These are phyloP conservation scores for Sporothrix dimorphospora DNA, from an alignment of 2,329 filamentous ascomycete species.

Conservation along the genomic window DNA sequence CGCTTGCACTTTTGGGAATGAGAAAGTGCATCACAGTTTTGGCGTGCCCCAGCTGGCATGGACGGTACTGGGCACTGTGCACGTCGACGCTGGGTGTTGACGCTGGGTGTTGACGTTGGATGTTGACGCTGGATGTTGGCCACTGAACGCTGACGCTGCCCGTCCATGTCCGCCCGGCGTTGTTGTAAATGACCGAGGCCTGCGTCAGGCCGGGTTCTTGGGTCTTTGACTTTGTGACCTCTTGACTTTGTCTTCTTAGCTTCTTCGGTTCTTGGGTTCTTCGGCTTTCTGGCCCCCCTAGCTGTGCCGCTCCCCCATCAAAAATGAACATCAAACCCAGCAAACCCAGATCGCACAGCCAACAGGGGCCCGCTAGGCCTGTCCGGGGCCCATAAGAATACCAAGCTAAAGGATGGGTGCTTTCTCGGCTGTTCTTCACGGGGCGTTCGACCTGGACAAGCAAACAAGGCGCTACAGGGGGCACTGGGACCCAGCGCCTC, in stretches of 20 bases:
- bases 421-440: slow-evolving; percentile 28
- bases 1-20: background rate
- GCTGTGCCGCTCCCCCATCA: too few species aligned
- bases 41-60: background rate
- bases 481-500: background rate
- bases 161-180: too few species aligned
- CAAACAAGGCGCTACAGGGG: background rate
- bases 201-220: background rate
- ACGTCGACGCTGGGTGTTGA: background rate
- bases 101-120: background rate
- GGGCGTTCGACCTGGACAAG: background rate
- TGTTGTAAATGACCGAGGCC: background rate
- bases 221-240: background rate
- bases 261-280: background rate
- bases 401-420: slow-evolving; percentile 30
- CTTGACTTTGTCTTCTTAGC: background rate
- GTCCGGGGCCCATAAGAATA: slow-evolving; percentile 9
- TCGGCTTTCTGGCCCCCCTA: background rate
- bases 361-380: slow-evolving; percentile 27
- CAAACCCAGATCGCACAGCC: slow-evolving; percentile 12
- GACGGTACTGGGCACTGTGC: background rate
- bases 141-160: background rate
- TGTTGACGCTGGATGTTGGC: background rate
- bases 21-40: too few species aligned
- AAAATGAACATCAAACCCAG: background rate